phyloP scores from a whole-genome alignment of 495 filamentous ascomycete genomes.

The Penicillium angulare region DNA sequence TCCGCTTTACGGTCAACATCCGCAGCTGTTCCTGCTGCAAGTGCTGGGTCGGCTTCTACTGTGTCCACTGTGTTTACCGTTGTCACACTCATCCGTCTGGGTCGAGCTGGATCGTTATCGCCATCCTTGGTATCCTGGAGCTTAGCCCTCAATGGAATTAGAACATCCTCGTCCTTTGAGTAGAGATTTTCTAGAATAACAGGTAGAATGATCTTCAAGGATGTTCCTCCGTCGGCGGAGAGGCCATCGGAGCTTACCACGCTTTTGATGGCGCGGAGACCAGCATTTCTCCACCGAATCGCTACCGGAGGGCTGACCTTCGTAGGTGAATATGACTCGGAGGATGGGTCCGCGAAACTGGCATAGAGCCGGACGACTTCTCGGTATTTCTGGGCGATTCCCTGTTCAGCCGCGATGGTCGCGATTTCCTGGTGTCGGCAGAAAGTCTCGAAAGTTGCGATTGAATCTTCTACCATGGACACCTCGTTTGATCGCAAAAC shows the following conservation, averaged over 20 bases:
- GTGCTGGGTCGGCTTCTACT: slow-evolving; percentile 63
- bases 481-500: slow-evolving; percentile 79
- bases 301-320: slow-evolving; percentile 65
- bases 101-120: slow-evolving; percentile 56
- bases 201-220: slow-evolving; percentile 72
- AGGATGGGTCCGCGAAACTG: slow-evolving; percentile 57
- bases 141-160: slow-evolving; percentile 59
- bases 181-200: slow-evolving; percentile 83
- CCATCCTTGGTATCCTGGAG: slow-evolving; percentile 63
- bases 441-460: slow-evolving; percentile 79
- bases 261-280: slow-evolving; percentile 74
- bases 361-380: slow-evolving; percentile 76
- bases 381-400: slow-evolving; percentile 78
- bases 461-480: slow-evolving; percentile 83
- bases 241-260: slow-evolving; percentile 76
- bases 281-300: slow-evolving; percentile 80
- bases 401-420: slow-evolving; percentile 74
- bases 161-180: slow-evolving; percentile 66
- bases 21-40: slow-evolving; percentile 69
- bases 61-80: slow-evolving; percentile 72
- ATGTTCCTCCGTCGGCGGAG: slow-evolving; percentile 67
- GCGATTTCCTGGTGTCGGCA: slow-evolving; percentile 78
- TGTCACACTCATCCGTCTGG: slow-evolving; percentile 71
- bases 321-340: slow-evolving; percentile 34
- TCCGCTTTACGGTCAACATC: slow-evolving; percentile 85